Evolutionary conservation across 2,329 filamentous ascomycete genomes (phyloP).

Genomic region (Fusarium agapanthi): DNA sequence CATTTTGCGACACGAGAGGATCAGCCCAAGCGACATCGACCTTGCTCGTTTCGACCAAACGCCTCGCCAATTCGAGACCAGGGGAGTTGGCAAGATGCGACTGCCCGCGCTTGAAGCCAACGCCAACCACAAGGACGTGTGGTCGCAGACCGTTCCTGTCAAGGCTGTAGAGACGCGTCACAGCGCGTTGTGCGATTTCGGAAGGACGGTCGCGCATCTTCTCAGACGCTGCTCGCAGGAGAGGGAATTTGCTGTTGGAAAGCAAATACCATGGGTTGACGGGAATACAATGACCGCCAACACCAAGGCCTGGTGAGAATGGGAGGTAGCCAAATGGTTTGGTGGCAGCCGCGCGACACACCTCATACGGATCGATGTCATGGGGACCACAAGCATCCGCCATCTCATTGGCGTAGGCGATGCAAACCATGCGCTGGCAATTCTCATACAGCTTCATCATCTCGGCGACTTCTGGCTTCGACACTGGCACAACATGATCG

Average conservation of each 20-base stretch:
- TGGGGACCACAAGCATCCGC: slow-evolving; percentile 59
- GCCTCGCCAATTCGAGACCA: slow-evolving; percentile 53
- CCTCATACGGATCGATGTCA: slow-evolving; percentile 60
- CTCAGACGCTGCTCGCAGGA: slow-evolving; percentile 55
- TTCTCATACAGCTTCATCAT: slow-evolving; percentile 69
- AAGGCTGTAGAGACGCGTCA: slow-evolving; percentile 43
- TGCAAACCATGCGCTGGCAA: slow-evolving; percentile 64
- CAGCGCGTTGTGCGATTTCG: slow-evolving; percentile 48
- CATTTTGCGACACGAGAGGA: slow-evolving; percentile 53
- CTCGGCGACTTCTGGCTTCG: slow-evolving; percentile 63
- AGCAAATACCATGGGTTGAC: slow-evolving; percentile 64
- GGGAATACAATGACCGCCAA: slow-evolving; percentile 66
- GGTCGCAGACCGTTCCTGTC: slow-evolving; percentile 23
- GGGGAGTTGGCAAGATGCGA: slow-evolving; percentile 58
- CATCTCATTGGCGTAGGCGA: slow-evolving; percentile 66
- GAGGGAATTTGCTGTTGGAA: slow-evolving; percentile 56
- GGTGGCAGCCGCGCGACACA: slow-evolving; percentile 57
- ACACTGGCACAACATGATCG: slow-evolving; percentile 57
- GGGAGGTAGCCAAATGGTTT: slow-evolving; percentile 64
- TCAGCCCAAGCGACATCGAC: slow-evolving; percentile 57
- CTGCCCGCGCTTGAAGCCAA: slow-evolving; percentile 62
- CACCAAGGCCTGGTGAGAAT: slow-evolving; percentile 57
- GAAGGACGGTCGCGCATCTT: slow-evolving; percentile 55
- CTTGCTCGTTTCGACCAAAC: slow-evolving; percentile 47
- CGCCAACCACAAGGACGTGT: slow-evolving; percentile 55